phyloP scores from a whole-genome alignment of 2,329 filamentous ascomycete species.

The Ophiosphaerella herpotricha region DNA sequence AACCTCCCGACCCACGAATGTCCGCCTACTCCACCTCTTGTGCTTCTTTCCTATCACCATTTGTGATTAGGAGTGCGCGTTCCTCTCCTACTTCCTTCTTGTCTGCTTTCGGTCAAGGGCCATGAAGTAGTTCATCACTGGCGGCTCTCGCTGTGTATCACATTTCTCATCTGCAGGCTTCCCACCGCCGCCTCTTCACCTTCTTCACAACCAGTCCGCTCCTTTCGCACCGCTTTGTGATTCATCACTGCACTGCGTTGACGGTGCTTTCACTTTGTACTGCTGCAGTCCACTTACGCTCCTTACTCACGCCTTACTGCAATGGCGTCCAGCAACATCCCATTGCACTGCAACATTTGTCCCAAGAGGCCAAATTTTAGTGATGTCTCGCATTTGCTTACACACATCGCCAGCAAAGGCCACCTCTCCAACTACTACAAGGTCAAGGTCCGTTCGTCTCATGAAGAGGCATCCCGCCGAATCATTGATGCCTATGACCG shows the following conservation, averaged over 20 bases:
- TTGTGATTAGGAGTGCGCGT: conserved; percentile 8
- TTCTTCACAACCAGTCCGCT: conserved; percentile 41
- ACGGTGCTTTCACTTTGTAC: conserved; percentile 32
- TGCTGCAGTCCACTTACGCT: conserved; percentile 24
- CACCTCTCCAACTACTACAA: conserved; percentile 86
- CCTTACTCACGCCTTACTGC: conserved; percentile 33
- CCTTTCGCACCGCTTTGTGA: conserved; percentile 40
- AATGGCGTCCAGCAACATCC: conserved; percentile 56
- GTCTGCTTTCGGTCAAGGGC: conserved; percentile 20
- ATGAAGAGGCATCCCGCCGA: conserved; percentile 67
- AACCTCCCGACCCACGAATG: conserved; percentile 33
- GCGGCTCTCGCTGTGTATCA: conserved; percentile 30
- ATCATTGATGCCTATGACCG: conserved; percentile 70
- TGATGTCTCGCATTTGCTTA: conserved; percentile 88
- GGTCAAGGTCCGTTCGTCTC: conserved; percentile 71
- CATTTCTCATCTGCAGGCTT: conserved; percentile 28
- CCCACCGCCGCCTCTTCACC: conserved; percentile 35
- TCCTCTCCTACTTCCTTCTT: conserved; percentile 19
- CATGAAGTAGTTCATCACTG: conserved; percentile 8
- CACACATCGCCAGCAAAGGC: conserved; percentile 90
- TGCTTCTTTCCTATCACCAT: conserved; percentile 31
- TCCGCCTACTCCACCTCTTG: conserved; percentile 25
- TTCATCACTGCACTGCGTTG: conserved; percentile 30
- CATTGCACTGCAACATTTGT: conserved; percentile 82
- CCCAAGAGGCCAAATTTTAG: conserved; percentile 80